Percentiles rank a stretch among this genome's conserved stretches.
phyloP scores from a whole-genome alignment of 768 basidiomycete genomes.

The Ephemerocybe angulata region DNA sequence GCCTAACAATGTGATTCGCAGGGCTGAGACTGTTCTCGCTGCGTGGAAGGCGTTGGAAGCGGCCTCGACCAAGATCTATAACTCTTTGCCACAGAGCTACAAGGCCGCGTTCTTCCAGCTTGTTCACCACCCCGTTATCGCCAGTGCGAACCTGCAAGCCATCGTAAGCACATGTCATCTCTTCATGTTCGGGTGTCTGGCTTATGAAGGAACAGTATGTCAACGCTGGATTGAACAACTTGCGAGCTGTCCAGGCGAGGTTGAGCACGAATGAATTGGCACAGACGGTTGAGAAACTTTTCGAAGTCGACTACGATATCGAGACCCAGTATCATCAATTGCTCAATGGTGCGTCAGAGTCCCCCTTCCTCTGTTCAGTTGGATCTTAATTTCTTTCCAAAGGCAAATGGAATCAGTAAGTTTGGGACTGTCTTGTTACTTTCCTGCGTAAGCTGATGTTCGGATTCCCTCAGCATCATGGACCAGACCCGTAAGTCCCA shows the following conservation, averaged over 20 bases:
- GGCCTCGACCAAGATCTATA: slow-evolving; percentile 52
- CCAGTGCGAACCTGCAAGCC: slow-evolving; percentile 53
- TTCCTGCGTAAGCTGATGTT: background rate
- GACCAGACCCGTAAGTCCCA: slow-evolving; percentile 54
- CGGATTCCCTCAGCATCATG: slow-evolving; percentile 49
- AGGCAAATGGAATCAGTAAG: slow-evolving; percentile 67
- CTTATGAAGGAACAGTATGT: slow-evolving; percentile 18
- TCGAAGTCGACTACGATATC: slow-evolving; percentile 59
- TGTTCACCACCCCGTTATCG: slow-evolving; percentile 63
- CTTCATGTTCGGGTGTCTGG: background rate
- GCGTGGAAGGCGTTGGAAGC: slow-evolving; percentile 47
- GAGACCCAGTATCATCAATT: slow-evolving; percentile 58
- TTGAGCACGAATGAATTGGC: slow-evolving; percentile 57
- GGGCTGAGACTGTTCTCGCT: slow-evolving; percentile 54
- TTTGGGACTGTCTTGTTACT: slow-evolving; percentile 3
- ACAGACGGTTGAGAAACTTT: slow-evolving; percentile 50
- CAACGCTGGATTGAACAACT: slow-evolving; percentile 55
- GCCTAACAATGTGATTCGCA: too few species aligned
- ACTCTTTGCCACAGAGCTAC: slow-evolving; percentile 41
- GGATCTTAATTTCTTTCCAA: background rate
- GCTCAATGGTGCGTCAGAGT: slow-evolving; percentile 40
- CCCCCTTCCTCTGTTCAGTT: background rate
- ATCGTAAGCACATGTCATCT: slow-evolving; percentile 30
- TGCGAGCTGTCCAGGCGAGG: slow-evolving; percentile 62
- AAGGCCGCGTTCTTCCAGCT: slow-evolving; percentile 68